These are phyloP conservation scores for Eucalyptus pauciflora DNA, from an alignment of 345 rosid genomes.

Conservation along the genomic window DNA sequence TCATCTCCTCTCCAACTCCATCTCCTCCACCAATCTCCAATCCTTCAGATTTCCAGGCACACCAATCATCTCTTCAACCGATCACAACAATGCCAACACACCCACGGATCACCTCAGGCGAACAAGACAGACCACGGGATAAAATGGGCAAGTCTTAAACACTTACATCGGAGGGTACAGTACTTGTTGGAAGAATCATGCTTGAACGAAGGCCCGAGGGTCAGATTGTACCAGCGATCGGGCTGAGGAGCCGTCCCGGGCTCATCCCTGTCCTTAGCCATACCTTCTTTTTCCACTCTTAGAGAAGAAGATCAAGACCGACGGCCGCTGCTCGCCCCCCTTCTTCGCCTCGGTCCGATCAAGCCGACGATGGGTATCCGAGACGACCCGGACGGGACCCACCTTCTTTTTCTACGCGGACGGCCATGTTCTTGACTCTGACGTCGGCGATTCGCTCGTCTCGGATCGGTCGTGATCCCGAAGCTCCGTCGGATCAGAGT, in stretches of 20 bases:
- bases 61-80: not conserved
- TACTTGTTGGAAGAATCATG: conserved; percentile 45
- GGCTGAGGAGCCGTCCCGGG: conserved; percentile 58
- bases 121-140: not conserved
- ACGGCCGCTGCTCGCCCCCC: not conserved
- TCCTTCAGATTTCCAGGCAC: not conserved
- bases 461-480: not conserved
- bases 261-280: conserved; percentile 57
- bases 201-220: conserved; percentile 60
- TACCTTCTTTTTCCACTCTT: not conserved
- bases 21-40: not conserved
- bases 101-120: not conserved
- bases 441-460: not conserved
- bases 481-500: not conserved
- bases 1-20: not conserved
- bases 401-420: not conserved
- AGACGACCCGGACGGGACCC: not conserved
- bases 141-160: too few relatives aligned
- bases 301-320: not conserved
- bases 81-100: not conserved
- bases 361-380: not conserved
- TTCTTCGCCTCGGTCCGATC: not conserved
- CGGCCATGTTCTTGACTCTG: not conserved
- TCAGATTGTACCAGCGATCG: conserved; percentile 75
- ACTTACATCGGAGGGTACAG: conserved; percentile 68